These are phyloP conservation scores for Boletus edulis DNA, from an alignment of 768 basidiomycete species.

Conservation along the genomic window DNA sequence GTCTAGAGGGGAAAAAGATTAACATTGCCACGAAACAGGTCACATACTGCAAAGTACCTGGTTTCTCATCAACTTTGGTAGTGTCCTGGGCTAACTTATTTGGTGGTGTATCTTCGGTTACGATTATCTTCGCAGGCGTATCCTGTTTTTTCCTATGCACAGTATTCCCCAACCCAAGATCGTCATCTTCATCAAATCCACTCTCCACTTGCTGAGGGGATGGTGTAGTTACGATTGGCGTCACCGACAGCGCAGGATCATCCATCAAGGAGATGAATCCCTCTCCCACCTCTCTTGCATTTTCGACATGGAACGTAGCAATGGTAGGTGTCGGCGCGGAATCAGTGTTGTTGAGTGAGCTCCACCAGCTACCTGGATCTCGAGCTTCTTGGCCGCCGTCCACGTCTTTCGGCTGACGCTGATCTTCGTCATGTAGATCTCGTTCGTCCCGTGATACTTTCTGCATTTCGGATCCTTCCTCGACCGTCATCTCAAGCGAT, in stretches of 20 bases:
- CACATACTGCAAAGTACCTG: conserved; percentile 23
- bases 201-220: conserved; percentile 9
- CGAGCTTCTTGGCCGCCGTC: conserved; percentile 36
- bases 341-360: conserved; percentile 40
- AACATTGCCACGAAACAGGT: neutral
- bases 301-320: conserved; percentile 58
- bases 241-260: conserved; percentile 43
- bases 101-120: conserved; percentile 21
- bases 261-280: conserved; percentile 88
- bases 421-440: conserved; percentile 5
- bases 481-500: conserved; percentile 30
- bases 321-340: conserved; percentile 63
- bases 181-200: conserved; percentile 66
- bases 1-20: neutral
- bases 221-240: conserved; percentile 19
- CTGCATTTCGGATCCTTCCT: conserved; percentile 22
- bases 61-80: conserved; percentile 26
- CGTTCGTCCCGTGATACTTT: neutral
- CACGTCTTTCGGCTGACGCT: conserved; percentile 8
- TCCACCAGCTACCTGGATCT: conserved; percentile 62
- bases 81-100: conserved; percentile 17
- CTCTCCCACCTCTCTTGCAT: conserved; percentile 41
- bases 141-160: conserved; percentile 38
- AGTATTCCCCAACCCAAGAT: conserved; percentile 87
- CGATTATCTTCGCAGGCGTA: conserved; percentile 23